Base-by-base conservation (phyloP, 2,329 filamentous ascomycete genomes). In the Curvularia eragrostidis region DNA sequence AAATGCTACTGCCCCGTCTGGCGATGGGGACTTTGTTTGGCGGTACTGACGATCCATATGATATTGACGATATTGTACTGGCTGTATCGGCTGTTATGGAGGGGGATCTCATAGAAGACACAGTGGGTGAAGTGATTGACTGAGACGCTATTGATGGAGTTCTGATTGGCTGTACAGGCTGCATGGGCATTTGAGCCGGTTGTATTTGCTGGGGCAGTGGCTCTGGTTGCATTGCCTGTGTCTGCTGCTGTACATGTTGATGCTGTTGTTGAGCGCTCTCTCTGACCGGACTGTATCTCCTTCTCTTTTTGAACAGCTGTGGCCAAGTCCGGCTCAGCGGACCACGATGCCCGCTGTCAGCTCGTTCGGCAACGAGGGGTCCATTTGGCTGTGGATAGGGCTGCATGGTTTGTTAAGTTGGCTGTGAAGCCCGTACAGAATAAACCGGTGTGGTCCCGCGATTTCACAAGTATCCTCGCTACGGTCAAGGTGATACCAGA, bases 251-350 rank as follows among this genome's bases (percentile, higher is more conserved):
- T 36, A 8, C 34, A 36, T 64, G 59, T 21, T 66, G 62, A 13
- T 60, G 58, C 18, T 66, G 65, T 47, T 66, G 59, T 12, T 67
- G 66, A 7, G 61, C 68, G 50, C 66, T 69, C 49, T 72, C 69
- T 47, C 68, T 55, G 18, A 68, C 65, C 6, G 69, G 69, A 58
- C 69, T 72, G 56, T 70, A 68, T 66, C 69, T 64, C 48, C 69
- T 66, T 39, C 69, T 68, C 64, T 72, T 72, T 34, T 72, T 72
- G 61, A 72, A 71, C 10, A 72, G 24, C 21, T 72, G 68, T 15
- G 68, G 68, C 69, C 69, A 72, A 50, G 68, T 69, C 55, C 68
- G 66, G 50, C 68, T 71, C 32, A 72, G 52, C 21, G 69, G 69
- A 1, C 69, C 69, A 30, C 68, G 65, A 46, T 70, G 67, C 9